Base-by-base conservation (phyloP, 352 stramenopile genomes). In the Phytophthora vignae region DNA sequence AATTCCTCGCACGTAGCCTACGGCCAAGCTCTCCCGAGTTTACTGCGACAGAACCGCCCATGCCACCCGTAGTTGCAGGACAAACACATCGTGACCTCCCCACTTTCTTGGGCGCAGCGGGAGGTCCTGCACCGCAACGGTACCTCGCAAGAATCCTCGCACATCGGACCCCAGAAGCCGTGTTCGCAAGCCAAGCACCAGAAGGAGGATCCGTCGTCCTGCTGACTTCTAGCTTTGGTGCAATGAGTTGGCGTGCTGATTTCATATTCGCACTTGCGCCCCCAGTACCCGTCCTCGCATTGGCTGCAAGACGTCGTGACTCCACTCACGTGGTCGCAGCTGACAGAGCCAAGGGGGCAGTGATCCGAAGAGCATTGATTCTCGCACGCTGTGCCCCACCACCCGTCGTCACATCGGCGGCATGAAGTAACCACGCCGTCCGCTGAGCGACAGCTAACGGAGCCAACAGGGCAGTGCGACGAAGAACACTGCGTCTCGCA, bases 21-120 rank as follows among this genome's bases (percentile, higher is more conserved):
- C 6, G 6, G 14, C 46, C 46, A 54, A 17, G 11, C 46, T 29
- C 14, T 54, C 11, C 46, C 48, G 19, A 54, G 21, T 7, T 31
- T 54, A 19, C 48, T 54, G 0, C 8, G 1, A 8, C 48, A 54
- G 11, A 54, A 29, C 3, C 48, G 19, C 1, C 48, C 48, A 4
- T 54, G 48, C 48, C 48, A 54, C 6, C 48, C 48, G 48, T 54
- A 54, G 19, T 54, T 54, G 48, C 48, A 54, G 12, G n/a, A 29
- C n/a, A 54, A n/a, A 15, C 48, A 54, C 48, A 54, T 31, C 4
- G n/a, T 29, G 12, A 54, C 19, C 17, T 31, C 2, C 10, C 48
- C 48, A n/a, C 21, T 54, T 10, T 54, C 48, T 54, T 54, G n/a
- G 17, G 48, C 48, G 21, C 48, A 54, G 8, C 48, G 48, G 21